Percentiles rank a stretch among this genome's conserved stretches.
Conservation (phyloP, 2,329 filamentous ascomycete species). For the Fusarium chlamydosporum region DNA sequence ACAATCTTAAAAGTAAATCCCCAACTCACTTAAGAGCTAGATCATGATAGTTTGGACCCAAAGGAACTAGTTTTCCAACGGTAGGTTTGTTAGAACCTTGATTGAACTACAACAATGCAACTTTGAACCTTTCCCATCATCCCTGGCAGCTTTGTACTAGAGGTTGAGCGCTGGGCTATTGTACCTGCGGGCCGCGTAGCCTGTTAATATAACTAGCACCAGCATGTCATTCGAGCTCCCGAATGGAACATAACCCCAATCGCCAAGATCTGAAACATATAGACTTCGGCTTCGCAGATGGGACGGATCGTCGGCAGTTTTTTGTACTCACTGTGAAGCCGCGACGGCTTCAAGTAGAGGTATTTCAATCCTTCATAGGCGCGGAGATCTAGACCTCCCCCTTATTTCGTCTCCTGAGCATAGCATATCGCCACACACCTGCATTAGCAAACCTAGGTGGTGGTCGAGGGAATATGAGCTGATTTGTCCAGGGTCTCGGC, state of each 20-base stretch:
- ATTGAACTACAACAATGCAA: not conserved
- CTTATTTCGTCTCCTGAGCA: conserved; percentile 6
- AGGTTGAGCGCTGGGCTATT: not conserved
- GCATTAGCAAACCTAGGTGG: not conserved
- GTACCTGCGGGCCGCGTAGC: conserved; percentile 3
- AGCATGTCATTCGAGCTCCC: conserved; percentile 7
- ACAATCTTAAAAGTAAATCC: too few relatives aligned
- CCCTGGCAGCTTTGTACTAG: not conserved
- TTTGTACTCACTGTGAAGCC: conserved; percentile 21
- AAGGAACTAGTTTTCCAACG: not conserved
- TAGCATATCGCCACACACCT: conserved; percentile 15
- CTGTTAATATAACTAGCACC: not conserved
- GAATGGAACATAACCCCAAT: conserved; percentile 31
- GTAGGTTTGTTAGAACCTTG: not conserved
- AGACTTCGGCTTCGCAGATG: conserved; percentile 21
- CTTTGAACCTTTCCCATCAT: not conserved
- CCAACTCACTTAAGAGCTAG: not conserved
- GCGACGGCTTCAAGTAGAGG: conserved; percentile 17
- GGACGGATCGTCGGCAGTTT: conserved; percentile 28
- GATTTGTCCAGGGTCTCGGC: conserved; percentile 11
- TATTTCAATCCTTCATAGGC: conserved; percentile 4
- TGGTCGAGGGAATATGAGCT: conserved; percentile 32
- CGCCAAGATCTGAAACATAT: conserved; percentile 17
- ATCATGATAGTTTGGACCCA: too few relatives aligned
- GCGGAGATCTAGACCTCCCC: not conserved